Evolutionary conservation across 2,329 filamentous ascomycete genomes (phyloP).

Genomic region (Cladophialophora yegresii): DNA sequence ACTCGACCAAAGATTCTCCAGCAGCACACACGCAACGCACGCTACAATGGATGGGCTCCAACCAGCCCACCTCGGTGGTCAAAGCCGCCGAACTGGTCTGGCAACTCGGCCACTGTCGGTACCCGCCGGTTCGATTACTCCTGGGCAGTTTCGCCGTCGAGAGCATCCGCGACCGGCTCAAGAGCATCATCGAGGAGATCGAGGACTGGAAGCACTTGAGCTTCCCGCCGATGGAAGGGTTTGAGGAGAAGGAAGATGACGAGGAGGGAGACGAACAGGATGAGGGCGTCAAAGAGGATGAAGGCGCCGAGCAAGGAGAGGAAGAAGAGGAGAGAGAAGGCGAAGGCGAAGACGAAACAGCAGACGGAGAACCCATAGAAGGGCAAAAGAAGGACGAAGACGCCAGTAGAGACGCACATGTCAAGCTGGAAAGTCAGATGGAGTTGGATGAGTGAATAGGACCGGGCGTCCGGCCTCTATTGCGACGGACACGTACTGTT

Average conservation of each 20-base stretch:
- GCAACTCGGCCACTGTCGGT: conserved; percentile 93
- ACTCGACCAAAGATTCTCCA: conserved; percentile 74
- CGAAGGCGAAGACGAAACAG: neutral
- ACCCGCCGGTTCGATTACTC: conserved; percentile 82
- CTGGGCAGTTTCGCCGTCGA: conserved; percentile 93
- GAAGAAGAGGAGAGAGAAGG: conserved; percentile 18
- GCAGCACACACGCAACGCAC: conserved; percentile 87
- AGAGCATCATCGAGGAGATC: conserved; percentile 90
- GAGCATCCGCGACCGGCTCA: conserved; percentile 84
- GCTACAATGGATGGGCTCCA: conserved; percentile 90
- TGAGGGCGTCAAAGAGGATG: conserved; percentile 24
- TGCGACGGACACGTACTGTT: neutral
- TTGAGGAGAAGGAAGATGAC: conserved; percentile 29
- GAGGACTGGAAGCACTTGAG: conserved; percentile 90
- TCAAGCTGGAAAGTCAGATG: conserved; percentile 16
- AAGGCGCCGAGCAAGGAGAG: conserved; percentile 20
- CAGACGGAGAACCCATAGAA: neutral
- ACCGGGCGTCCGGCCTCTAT: neutral
- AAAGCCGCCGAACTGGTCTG: conserved; percentile 92
- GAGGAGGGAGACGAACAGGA: conserved; percentile 29
- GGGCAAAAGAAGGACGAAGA: neutral
- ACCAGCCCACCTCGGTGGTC: conserved; percentile 87
- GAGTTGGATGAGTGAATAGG: conserved; percentile 20
- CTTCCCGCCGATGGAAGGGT: conserved; percentile 55
- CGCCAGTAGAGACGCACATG: neutral